These are phyloP conservation scores for Leccinum fallax DNA, from an alignment of 1,284 basidiomycete species.

Conservation along the genomic window DNA sequence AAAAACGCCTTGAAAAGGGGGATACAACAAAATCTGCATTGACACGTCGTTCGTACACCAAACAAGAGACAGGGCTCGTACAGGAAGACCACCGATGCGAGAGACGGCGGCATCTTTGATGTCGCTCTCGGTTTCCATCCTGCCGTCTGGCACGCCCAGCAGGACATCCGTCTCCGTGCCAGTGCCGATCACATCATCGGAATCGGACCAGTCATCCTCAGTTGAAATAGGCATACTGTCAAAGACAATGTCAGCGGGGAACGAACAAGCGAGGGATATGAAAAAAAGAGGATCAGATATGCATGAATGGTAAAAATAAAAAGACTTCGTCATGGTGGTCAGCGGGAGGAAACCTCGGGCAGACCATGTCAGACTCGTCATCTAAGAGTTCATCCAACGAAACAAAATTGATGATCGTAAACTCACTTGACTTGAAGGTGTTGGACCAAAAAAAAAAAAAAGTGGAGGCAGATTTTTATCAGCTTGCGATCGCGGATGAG, in stretches of 20 bases:
- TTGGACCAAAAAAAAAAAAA: background rate
- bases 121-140: conserved; percentile 56
- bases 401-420: conserved; percentile 15
- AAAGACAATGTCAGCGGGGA: conserved; percentile 22
- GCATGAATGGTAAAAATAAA: conserved; percentile 85
- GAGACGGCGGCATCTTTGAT: conserved; percentile 75
- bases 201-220: conserved; percentile 76
- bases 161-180: conserved; percentile 72
- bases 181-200: conserved; percentile 59
- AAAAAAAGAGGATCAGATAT: conserved; percentile 60
- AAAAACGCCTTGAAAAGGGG: conserved; percentile 54
- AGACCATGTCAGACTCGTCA: conserved; percentile 82
- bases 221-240: conserved; percentile 38
- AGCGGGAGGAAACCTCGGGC: conserved; percentile 61
- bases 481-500: conserved; percentile 14
- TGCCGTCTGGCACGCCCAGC: conserved; percentile 76
- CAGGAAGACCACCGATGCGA: conserved; percentile 83
- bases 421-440: conserved; percentile 31
- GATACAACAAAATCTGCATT: conserved; percentile 34
- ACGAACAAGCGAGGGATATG: conserved; percentile 10
- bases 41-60: conserved; percentile 35
- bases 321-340: conserved; percentile 62
- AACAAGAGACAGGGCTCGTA: conserved; percentile 59
- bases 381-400: conserved; percentile 71
- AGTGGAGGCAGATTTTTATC: conserved; percentile 6